Evolutionary conservation across 495 filamentous ascomycete species (phyloP), one percentile per base, ranked within the genome.

Genomic region (Geoglossum glabrum): DNA sequence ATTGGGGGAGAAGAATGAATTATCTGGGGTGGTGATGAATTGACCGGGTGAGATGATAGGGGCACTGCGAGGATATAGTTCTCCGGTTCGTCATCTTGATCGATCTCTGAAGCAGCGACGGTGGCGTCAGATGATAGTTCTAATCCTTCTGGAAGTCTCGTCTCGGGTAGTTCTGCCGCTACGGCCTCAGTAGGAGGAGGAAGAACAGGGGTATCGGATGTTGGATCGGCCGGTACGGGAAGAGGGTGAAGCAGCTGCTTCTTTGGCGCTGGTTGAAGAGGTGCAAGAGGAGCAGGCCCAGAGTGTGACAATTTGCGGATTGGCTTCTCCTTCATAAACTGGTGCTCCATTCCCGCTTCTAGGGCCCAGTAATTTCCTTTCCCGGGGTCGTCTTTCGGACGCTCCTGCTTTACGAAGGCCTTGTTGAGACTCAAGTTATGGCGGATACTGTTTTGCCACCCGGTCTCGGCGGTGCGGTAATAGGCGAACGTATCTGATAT

Each of bases 291-390:
- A 11, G 57, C 17, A 30, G 46, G 34, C 71, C 70, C 69, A 73
- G 72, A 5, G 72, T 77, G 78, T 72, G 43, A 80, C 77, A 52
- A 27, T 52, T 52, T 52, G 34, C 81, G 79, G 31, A 72, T 66
- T 55, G 74, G 76, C 70, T 90, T 95, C 62, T 90, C 85, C 67
- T 88, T 90, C 68, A 93, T 74, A 66, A 93, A 96, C 57, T 89
- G 82, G 23, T 79, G 72, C 67, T 98, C 92, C 69, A 83, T 82
- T 0, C 92, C 92, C n/a, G 79, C 75, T 64, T 87, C 79, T 63
- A 98, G 94, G 17, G 80, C 78, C 92, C 92, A 98, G 69, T 98
- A 97, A 69, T 95, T 89, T n/a, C 92, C 92, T 70, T 97, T 97
- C 57, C 92, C 92, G 0, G 90, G 88, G 65, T 98, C 92, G 70